Conservation (phyloP, 2,329 filamentous ascomycete genomes). For the Metarhizium sp. region DNA sequence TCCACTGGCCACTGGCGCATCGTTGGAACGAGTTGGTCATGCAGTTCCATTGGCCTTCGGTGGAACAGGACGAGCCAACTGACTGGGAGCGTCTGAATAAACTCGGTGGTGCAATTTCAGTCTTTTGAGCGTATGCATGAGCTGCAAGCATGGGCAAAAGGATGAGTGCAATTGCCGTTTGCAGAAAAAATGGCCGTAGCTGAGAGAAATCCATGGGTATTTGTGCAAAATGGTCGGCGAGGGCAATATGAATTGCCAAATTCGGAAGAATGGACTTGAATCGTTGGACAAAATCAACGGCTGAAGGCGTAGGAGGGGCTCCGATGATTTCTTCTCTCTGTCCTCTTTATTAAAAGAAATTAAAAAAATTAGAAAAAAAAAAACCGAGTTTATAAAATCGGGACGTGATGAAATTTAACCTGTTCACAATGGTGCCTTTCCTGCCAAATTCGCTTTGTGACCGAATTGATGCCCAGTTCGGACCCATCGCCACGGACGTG, state of each 20-base stretch:
- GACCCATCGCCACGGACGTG: constrained; percentile 14
- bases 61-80: constrained; percentile 29
- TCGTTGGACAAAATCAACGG: no score
- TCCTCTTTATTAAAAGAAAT: neutral
- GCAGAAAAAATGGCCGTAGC: no score
- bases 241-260: no score
- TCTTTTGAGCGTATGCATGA: neutral
- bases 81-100: constrained; percentile 12
- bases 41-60: constrained; percentile 47
- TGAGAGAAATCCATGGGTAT: no score
- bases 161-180: neutral
- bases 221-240: no score
- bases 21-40: constrained; percentile 39
- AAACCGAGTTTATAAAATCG: neutral
- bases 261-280: no score
- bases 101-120: neutral
- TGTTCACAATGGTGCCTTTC: neutral
- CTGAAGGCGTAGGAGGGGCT: no score
- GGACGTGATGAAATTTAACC: neutral
- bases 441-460: neutral
- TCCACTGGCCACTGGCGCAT: constrained; percentile 39
- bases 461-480: constrained; percentile 18
- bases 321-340: no score
- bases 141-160: neutral
- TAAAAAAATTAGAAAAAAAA: neutral